phyloP scores from a whole-genome alignment of 2,329 filamentous ascomycete genomes.

The Trichophaea hybrida region DNA sequence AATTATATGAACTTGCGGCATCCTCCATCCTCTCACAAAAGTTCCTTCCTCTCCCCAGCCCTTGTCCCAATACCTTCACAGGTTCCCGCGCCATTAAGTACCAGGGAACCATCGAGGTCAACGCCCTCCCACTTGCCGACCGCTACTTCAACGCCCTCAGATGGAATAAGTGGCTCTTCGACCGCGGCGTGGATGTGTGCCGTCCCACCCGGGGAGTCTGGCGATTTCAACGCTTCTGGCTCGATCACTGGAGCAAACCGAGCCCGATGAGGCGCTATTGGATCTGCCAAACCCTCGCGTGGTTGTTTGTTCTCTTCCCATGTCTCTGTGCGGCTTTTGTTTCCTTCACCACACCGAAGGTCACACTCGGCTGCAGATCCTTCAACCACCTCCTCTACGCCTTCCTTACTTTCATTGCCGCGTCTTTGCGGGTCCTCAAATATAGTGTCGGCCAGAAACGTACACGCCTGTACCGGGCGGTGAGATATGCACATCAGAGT shows the following conservation, averaged over 20 bases:
- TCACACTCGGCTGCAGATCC: slow-evolving; percentile 19
- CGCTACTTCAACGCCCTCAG: slow-evolving; percentile 17
- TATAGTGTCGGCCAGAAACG: background rate
- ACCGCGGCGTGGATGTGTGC: slow-evolving; percentile 15
- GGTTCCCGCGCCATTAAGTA: background rate
- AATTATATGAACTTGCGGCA: slow-evolving; percentile 6
- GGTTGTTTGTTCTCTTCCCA: slow-evolving; percentile 21
- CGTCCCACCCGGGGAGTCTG: slow-evolving; percentile 11
- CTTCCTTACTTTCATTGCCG: slow-evolving; percentile 12
- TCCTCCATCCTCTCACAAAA: slow-evolving; percentile 11
- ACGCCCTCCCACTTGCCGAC: slow-evolving; percentile 12
- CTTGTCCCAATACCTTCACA: background rate
- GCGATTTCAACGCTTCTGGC: slow-evolving; percentile 17
- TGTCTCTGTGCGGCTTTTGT: slow-evolving; percentile 22
- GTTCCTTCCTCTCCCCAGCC: background rate
- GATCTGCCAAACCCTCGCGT: slow-evolving; percentile 17
- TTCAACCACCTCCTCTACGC: slow-evolving; percentile 23
- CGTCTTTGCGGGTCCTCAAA: slow-evolving; percentile 10
- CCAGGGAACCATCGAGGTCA: slow-evolving; percentile 8
- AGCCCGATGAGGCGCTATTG: slow-evolving; percentile 9
- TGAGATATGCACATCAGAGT: slow-evolving; percentile 3
- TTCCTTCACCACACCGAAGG: slow-evolving; percentile 23
- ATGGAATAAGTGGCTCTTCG: slow-evolving; percentile 16
- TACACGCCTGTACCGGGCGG: background rate
- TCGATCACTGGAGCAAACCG: slow-evolving; percentile 8